Conservation (phyloP, 306 rosid genomes). For the Lagenaria siceraria region DNA sequence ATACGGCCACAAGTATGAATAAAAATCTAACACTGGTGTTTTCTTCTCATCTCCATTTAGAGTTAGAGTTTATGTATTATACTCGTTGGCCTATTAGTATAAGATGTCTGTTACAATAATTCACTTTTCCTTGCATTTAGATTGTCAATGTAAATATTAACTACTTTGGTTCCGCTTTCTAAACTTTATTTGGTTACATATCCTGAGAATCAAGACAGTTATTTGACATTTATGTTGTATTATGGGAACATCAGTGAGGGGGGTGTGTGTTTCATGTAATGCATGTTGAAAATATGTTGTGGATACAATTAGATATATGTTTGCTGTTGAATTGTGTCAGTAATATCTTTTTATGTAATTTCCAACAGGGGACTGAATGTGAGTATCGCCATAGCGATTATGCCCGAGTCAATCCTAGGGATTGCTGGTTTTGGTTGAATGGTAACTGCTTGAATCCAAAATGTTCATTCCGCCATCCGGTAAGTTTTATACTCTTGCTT, state of each 20-base stretch:
- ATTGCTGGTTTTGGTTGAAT: constrained; percentile 91
- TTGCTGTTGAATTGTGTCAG: not conserved
- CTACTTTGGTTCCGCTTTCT: not conserved
- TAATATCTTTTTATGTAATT: constrained; percentile 6
- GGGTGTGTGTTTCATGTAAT: not conserved
- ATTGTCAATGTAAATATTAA: not conserved
- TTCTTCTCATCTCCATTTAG: not conserved
- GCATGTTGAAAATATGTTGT: not conserved
- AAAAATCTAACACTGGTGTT: not conserved
- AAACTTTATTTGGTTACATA: not conserved
- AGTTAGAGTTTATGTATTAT: not conserved
- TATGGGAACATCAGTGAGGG: not conserved
- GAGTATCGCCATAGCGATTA: constrained; percentile 96
- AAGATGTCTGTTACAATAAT: not conserved
- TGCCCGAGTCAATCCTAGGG: constrained; percentile 91
- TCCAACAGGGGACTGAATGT: constrained; percentile 72
- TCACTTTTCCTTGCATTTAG: not conserved
- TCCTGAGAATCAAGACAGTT: constrained; percentile 1
- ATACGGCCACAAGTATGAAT: not conserved
- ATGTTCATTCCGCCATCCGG: constrained; percentile 93
- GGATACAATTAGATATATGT: not conserved
- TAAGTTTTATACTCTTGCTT: constrained; percentile 27
- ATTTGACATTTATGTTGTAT: not conserved
- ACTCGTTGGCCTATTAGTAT: not conserved
- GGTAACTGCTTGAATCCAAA: constrained; percentile 91